A percentile compares a stretch with the other conserved stretches of the same genome.
These are phyloP conservation scores for Plasmodium gallinaceum DNA, from an alignment of 169 alveolate genomes.

Conservation along the genomic window DNA sequence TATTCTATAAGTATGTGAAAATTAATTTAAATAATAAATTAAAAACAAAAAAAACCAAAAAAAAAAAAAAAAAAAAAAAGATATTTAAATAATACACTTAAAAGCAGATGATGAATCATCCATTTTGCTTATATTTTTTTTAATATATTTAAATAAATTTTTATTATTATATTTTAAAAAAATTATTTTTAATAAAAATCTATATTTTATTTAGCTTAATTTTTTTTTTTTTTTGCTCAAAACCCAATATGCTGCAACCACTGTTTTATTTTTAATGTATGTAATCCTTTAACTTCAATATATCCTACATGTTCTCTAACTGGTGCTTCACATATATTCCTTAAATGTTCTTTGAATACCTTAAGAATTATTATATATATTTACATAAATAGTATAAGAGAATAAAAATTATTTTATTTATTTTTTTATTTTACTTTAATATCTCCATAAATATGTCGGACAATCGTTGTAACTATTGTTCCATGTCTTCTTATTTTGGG, in stretches of 20 bases:
- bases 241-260: constrained; percentile 87
- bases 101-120: too few relatives aligned
- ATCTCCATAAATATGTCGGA: constrained; percentile 88
- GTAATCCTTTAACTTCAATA: constrained; percentile 86
- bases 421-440: constrained; percentile 76
- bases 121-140: too few relatives aligned
- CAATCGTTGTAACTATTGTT: constrained; percentile 87
- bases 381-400: neutral
- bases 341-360: constrained; percentile 85
- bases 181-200: neutral
- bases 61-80: too few relatives aligned
- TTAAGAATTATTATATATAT: neutral
- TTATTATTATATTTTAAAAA: too few relatives aligned
- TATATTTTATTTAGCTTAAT: neutral
- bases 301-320: constrained; percentile 85
- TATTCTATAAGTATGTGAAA: too few relatives aligned
- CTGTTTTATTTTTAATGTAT: constrained; percentile 83
- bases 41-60: too few relatives aligned
- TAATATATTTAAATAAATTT: too few relatives aligned
- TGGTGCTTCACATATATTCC: constrained; percentile 86
- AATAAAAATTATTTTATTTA: neutral
- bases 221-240: constrained; percentile 1
- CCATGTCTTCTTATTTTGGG: constrained; percentile 88
- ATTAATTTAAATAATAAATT: too few relatives aligned
- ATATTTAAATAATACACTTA: too few relatives aligned